Base-by-base conservation (phyloP, 73 alveolate species). In the Tetrahymena thermophila region DNA sequence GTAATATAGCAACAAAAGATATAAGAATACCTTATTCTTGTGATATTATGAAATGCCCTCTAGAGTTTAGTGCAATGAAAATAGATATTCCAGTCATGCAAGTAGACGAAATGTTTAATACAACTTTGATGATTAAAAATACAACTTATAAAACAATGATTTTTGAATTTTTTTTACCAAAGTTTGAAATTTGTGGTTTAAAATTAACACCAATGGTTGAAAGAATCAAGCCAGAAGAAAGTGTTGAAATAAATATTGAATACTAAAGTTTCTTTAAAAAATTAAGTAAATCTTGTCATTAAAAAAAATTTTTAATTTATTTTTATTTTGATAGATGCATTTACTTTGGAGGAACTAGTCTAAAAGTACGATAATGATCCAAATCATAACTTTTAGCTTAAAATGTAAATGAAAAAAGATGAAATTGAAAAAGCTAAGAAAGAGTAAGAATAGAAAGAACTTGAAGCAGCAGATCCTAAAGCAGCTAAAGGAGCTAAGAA, bases 1-100 rank as follows among this genome's bases (percentile, higher is more conserved):
- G 99, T 11, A 56, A 94, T 25, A 97, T 98, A 13, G 97, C 98
- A 31, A 98, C 99, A n/a, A 97, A 98, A 95, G 99, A 98, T 43
- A 84, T 98, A 34, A 97, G 97, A 93, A 94, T 97, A 25, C 95
- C 96, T 35, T 98, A 96, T 94, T 94, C 95, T 31, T 98, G 99
- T 35, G 98, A 98, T 94, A 97, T 98, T 34, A 93, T 96, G 43
- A 97, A 96, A 93, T 96, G 98, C 94, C 99, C 99, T 40, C 56
- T 98, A 14, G 94, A 94, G 23, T 94, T 96, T 50, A 96, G 97
- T 57, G 96, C 97, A 34, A 37, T 93, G 34, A 97, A 98, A 43
- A 93, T 98, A 34, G 99, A 98, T 56, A 95, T 98, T 84, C 99
- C 98, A 25, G 98, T 97, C 0, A 94, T 97, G 43, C 99, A 98